Evolutionary conservation across 176 grass and related monocot genomes (phyloP), one percentile per base, ranked within the genome.

Genomic region (Thalia dealbata): DNA sequence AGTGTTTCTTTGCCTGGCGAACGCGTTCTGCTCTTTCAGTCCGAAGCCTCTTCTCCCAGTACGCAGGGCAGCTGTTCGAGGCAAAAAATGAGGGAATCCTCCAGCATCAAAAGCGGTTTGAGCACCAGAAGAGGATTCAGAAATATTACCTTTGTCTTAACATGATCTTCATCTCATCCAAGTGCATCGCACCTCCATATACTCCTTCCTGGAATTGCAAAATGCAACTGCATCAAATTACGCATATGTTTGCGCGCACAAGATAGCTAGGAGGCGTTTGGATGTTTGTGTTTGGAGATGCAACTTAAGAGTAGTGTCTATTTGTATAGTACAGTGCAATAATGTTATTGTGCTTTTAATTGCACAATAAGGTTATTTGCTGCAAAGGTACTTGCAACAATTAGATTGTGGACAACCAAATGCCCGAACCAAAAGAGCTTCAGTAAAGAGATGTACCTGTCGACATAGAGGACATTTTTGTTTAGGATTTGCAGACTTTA

Each of bases 391-490:
- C 32, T 38, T 38, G 32, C 32, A 38, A 38, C 32, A 1, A 38
- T 2, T 4, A 38, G 3, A 38, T 38, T 38, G 32, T 38, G 4
- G 32, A 38, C 32, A 38, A 38, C 32, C 32, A 38, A 38, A 38
- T 38, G 32, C 32, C 32, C 1, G 1, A 38, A 38, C 32, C 32
- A 38, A 4, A 38, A 24, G 0, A 41, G 29, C 22, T 27, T 44
- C 2, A 16, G 54, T 45, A 52, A 24, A 35, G 44, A 38, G 7
- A 30, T 76, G 25, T 75, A 96, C 92, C 88, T 73, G 82, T 75
- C 86, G 84, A 56, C 92, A 91, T 50, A 96, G 55, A 22, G 92
- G 88, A 25, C 92, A 96, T 76, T 96, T 96, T 70, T 82, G 78
- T 81, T 81, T 96, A 50, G 50, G 79, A 50, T 82, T 21, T 19